Percentiles rank a stretch among this genome's conserved stretches.
These are phyloP conservation scores for Termitomyces titanicus DNA, from an alignment of 768 basidiomycete genomes.

Conservation along the genomic window DNA sequence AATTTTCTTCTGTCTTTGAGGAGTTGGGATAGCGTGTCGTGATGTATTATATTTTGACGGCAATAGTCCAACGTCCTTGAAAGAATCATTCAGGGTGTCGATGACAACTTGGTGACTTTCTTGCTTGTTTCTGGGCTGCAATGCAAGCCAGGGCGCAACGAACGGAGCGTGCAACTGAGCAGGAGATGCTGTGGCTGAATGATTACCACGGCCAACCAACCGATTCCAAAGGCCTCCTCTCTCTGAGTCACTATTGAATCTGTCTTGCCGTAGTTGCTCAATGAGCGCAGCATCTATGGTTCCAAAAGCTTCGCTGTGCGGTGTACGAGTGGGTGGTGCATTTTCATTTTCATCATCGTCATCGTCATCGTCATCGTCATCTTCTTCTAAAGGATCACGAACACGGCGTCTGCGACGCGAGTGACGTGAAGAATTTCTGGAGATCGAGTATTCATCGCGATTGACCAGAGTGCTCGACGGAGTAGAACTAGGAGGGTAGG, in stretches of 20 bases:
- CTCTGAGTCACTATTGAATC: slow-evolving; percentile 19
- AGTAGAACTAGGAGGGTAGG: slow-evolving; percentile 11
- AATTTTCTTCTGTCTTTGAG: slow-evolving; percentile 27
- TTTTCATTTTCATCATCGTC: slow-evolving; percentile 17
- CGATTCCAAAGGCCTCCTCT: slow-evolving; percentile 21
- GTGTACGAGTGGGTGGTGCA: slow-evolving; percentile 42
- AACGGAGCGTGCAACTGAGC: slow-evolving; percentile 27
- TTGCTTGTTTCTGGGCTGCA: slow-evolving; percentile 59
- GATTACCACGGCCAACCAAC: slow-evolving; percentile 17
- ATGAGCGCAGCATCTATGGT: slow-evolving; percentile 53
- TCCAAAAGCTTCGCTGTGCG: slow-evolving; percentile 61
- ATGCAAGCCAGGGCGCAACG: slow-evolving; percentile 58
- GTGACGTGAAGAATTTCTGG: slow-evolving; percentile 15
- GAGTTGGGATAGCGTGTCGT: slow-evolving; percentile 20
- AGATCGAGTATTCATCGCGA: slow-evolving; percentile 10
- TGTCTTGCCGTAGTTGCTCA: slow-evolving; percentile 35
- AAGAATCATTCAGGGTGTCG: slow-evolving; percentile 67
- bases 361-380: slow-evolving; percentile 32
- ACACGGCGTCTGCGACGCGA: slow-evolving; percentile 24
- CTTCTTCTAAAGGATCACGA: slow-evolving; percentile 24
- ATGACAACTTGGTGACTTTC: slow-evolving; percentile 70
- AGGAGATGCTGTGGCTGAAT: slow-evolving; percentile 15
- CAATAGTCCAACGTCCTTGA: slow-evolving; percentile 76
- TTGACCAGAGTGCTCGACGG: slow-evolving; percentile 3
- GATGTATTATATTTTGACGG: slow-evolving; percentile 42